phyloP scores from a whole-genome alignment of 2,329 filamentous ascomycete genomes.

The Hypoxylon rubiginosum region DNA sequence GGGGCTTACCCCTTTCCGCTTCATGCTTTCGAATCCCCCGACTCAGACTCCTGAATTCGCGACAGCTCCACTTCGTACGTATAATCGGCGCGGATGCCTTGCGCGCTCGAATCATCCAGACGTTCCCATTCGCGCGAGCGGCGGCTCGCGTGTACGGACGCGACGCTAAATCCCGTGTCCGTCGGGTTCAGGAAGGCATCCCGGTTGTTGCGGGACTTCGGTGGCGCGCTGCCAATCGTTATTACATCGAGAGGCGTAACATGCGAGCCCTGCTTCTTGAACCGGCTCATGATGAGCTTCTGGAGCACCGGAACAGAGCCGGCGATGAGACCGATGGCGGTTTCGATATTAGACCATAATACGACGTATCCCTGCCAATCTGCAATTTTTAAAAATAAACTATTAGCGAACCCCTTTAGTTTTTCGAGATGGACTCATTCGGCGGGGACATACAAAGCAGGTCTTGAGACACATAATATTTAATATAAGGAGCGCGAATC shows the following conservation, averaged over 20 bases:
- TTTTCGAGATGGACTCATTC: background rate
- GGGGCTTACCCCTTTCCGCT: background rate
- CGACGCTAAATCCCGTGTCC: slow-evolving; percentile 28
- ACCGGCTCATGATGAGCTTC: slow-evolving; percentile 17
- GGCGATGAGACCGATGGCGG: slow-evolving; percentile 33
- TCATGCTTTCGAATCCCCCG: background rate
- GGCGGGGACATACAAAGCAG: slow-evolving; percentile 29
- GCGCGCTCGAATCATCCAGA: slow-evolving; percentile 16
- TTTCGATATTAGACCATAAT: slow-evolving; percentile 39
- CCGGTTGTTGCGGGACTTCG: slow-evolving; percentile 4
- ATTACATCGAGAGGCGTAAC: slow-evolving; percentile 11
- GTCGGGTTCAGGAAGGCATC: slow-evolving; percentile 33
- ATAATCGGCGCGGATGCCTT: slow-evolving; percentile 35
- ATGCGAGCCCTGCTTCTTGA: background rate
- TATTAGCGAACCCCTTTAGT: background rate
- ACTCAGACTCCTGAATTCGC: background rate
- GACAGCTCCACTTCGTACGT: slow-evolving; percentile 37
- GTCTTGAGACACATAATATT: slow-evolving; percentile 16
- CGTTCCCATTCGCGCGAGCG: slow-evolving; percentile 33
- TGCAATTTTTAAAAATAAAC: background rate
- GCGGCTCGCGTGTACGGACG: slow-evolving; percentile 26
- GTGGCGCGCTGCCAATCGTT: slow-evolving; percentile 28
- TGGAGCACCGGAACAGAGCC: slow-evolving; percentile 36
- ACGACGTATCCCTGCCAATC: slow-evolving; percentile 28
- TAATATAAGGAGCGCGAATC: slow-evolving; percentile 28